Evolutionary conservation across 768 basidiomycete species (phyloP).

Genomic region (Amanita inopinata): DNA sequence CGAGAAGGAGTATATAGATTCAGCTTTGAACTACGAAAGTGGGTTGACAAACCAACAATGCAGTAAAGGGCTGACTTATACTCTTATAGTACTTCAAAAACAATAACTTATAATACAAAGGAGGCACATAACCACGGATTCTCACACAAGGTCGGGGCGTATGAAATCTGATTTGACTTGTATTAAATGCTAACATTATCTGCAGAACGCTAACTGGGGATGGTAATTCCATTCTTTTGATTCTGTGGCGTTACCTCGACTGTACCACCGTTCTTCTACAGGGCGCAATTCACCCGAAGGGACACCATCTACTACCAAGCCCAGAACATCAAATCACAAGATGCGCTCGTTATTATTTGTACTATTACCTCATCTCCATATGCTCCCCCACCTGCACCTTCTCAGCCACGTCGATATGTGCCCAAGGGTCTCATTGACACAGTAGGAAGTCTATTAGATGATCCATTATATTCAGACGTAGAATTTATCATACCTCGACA

Average conservation of each 20-base stretch:
- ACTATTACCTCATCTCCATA: constrained; percentile 64
- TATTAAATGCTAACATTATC: background rate
- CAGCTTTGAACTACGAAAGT: constrained; percentile 75
- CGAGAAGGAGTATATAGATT: constrained; percentile 82
- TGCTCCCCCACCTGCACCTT: constrained; percentile 33
- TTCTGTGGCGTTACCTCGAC: background rate
- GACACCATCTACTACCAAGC: constrained; percentile 60
- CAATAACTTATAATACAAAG: constrained; percentile 49
- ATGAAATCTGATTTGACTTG: background rate
- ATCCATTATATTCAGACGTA: constrained; percentile 79
- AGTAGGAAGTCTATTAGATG: constrained; percentile 67
- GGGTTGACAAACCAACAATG: constrained; percentile 3
- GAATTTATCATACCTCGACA: constrained; percentile 61
- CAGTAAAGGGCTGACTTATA: background rate
- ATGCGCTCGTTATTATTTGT: constrained; percentile 70
- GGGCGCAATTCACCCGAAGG: constrained; percentile 74
- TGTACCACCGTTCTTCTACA: constrained; percentile 16
- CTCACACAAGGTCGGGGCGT: constrained; percentile 42
- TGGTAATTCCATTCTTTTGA: constrained; percentile 36
- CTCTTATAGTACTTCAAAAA: constrained; percentile 29
- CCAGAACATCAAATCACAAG: constrained; percentile 38
- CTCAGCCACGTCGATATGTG: constrained; percentile 41
- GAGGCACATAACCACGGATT: constrained; percentile 81
- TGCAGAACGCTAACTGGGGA: constrained; percentile 78
- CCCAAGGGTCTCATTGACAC: constrained; percentile 60